Evolutionary conservation across 805 yeast genomes (phyloP).

Genomic region (Ogataea saltuana): DNA sequence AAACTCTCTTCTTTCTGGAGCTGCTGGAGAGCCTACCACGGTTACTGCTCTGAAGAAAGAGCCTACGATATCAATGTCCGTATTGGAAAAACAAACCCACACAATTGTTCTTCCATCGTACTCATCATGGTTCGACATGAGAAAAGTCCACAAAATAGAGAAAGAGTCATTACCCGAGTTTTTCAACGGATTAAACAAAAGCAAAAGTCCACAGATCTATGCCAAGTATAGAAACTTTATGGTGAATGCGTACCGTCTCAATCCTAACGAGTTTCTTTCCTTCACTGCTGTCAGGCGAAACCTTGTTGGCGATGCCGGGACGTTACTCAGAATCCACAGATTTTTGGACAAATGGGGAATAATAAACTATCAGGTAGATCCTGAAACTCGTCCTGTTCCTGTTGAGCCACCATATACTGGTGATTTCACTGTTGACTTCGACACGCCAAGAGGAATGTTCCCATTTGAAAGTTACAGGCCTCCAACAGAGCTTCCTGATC

Average conservation of each 20-base stretch:
- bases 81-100: constrained; percentile 60
- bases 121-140: constrained; percentile 80
- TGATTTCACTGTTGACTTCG: constrained; percentile 73
- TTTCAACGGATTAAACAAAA: constrained; percentile 58
- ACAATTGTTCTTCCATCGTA: constrained; percentile 85
- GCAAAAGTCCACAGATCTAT: constrained; percentile 82
- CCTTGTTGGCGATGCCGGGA: constrained; percentile 87
- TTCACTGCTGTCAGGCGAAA: constrained; percentile 90
- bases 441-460: constrained; percentile 88
- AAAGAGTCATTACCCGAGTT: constrained; percentile 85
- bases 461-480: constrained; percentile 85
- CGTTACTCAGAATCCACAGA: constrained; percentile 79
- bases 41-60: constrained; percentile 7
- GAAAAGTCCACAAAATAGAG: constrained; percentile 73
- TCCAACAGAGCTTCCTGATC: constrained; percentile 49
- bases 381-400: constrained; percentile 66
- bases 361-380: constrained; percentile 88
- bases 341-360: constrained; percentile 91
- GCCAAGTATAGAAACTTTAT: constrained; percentile 83
- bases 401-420: constrained; percentile 76
- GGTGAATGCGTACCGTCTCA: constrained; percentile 82
- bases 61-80: constrained; percentile 21
- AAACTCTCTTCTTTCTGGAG: background rate
- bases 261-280: constrained; percentile 87
- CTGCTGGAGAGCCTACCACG: background rate